A percentile compares a stretch with the other conserved stretches of the same genome.
These are phyloP conservation scores for Thielaviopsis ethacetica DNA, from an alignment of 2,329 filamentous ascomycete genomes.

Conservation along the genomic window DNA sequence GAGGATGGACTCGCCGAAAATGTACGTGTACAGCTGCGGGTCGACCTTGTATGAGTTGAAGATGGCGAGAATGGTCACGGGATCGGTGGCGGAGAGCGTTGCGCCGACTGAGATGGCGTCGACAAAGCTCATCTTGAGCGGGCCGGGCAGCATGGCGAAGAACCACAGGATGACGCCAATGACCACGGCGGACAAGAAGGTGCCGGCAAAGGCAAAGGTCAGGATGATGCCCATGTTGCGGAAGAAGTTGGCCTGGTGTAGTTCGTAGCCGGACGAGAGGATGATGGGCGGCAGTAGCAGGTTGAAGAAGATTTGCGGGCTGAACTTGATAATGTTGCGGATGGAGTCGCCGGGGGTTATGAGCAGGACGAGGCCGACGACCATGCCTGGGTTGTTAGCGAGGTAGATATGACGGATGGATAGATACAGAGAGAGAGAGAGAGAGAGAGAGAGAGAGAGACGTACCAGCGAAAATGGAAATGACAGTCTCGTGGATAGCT, in stretches of 20 bases:
- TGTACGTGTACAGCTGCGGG: slow-evolving; percentile 94
- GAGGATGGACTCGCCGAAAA: slow-evolving; percentile 94
- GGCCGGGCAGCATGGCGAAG: slow-evolving; percentile 74
- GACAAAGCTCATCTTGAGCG: slow-evolving; percentile 74
- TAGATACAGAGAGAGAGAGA: too few species aligned
- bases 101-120: slow-evolving; percentile 95
- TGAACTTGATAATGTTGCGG: slow-evolving; percentile 82
- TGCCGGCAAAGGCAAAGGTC: slow-evolving; percentile 93
- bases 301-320: slow-evolving; percentile 99
- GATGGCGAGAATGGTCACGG: slow-evolving; percentile 93
- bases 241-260: slow-evolving; percentile 98
- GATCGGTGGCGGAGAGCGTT: slow-evolving; percentile 90
- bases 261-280: slow-evolving; percentile 86
- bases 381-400: slow-evolving; percentile 92
- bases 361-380: slow-evolving; percentile 76
- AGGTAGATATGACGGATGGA: too few species aligned
- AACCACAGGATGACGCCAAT: slow-evolving; percentile 77
- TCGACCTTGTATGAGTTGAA: slow-evolving; percentile 99
- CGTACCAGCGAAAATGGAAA: slow-evolving; percentile 89
- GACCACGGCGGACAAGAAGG: slow-evolving; percentile 92
- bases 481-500: slow-evolving; percentile 91
- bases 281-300: slow-evolving; percentile 97
- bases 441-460: slow-evolving; percentile 1
- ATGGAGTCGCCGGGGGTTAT: slow-evolving; percentile 69
- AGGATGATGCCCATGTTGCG: slow-evolving; percentile 93